A percentile compares a stretch with the other conserved stretches of the same genome.
Conservation (phyloP, 208 protist species). For the Acanthamoeba royreba region DNA sequence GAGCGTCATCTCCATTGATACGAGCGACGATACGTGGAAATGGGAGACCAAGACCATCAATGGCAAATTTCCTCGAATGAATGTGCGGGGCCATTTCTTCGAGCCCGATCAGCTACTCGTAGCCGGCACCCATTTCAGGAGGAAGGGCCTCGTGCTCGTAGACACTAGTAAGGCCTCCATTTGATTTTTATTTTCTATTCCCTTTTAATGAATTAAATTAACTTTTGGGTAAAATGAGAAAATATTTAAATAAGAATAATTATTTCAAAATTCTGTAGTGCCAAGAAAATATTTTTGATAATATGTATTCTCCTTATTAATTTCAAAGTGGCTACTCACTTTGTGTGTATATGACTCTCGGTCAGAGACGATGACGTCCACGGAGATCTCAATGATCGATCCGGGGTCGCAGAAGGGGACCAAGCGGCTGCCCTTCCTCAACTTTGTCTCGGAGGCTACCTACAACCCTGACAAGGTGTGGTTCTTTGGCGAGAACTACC, state of each 20-base stretch:
- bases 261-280: no score
- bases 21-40: neutral
- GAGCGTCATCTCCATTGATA: neutral
- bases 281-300: neutral
- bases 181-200: neutral
- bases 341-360: no score
- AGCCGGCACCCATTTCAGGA: neutral
- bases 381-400: neutral
- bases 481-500: constrained; percentile 24
- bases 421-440: neutral
- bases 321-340: no score
- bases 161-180: neutral
- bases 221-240: no score
- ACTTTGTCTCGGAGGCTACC: neutral
- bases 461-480: neutral
- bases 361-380: neutral
- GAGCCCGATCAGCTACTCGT: neutral
- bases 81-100: neutral
- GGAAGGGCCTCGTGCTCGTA: neutral
- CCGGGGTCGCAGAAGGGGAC: neutral
- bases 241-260: neutral
- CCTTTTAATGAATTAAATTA: no score
- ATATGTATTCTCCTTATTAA: neutral
- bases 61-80: neutral
- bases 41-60: neutral